These are phyloP conservation scores for Pichia californica DNA, from an alignment of 805 yeast species.

Conservation along the genomic window DNA sequence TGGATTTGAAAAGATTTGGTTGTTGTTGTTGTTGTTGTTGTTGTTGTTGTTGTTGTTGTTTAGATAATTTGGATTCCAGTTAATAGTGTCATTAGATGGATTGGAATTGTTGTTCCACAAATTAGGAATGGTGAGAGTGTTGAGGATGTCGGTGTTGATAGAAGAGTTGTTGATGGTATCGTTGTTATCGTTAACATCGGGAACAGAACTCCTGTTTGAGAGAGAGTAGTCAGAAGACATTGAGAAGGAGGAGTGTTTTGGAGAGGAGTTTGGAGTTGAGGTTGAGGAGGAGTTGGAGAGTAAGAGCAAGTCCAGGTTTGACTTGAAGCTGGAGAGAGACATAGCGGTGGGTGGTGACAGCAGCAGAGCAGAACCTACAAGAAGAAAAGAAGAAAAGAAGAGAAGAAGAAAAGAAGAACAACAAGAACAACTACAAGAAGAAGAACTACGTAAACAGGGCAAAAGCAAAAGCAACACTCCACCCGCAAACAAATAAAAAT, in stretches of 20 bases:
- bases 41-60: slow-evolving; percentile 18
- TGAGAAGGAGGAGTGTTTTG: too few relatives aligned
- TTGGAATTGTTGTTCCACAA: not conserved
- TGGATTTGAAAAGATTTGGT: slow-evolving; percentile 22
- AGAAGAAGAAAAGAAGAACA: not conserved
- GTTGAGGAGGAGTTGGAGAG: not conserved
- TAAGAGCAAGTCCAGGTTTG: too few relatives aligned
- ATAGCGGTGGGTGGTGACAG: too few relatives aligned
- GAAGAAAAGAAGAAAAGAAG: not conserved
- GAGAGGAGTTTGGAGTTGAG: too few relatives aligned
- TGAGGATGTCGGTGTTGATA: too few relatives aligned
- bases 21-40: slow-evolving; percentile 16
- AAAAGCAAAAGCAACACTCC: too few relatives aligned
- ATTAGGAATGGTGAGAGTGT: not conserved
- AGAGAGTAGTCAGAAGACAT: slow-evolving; percentile 9
- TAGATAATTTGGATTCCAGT: slow-evolving; percentile 7
- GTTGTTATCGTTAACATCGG: slow-evolving; percentile 1
- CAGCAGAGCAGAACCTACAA: not conserved
- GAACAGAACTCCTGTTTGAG: slow-evolving; percentile 13
- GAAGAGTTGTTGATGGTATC: slow-evolving; percentile 1
- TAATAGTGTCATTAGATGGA: not conserved
- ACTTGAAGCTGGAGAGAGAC: too few relatives aligned
- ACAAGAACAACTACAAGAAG: not conserved
- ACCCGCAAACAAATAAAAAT: too few relatives aligned
- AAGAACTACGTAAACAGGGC: too few relatives aligned